Base-by-base conservation (phyloP, 306 rosid genomes). In the Quercus glauca region DNA sequence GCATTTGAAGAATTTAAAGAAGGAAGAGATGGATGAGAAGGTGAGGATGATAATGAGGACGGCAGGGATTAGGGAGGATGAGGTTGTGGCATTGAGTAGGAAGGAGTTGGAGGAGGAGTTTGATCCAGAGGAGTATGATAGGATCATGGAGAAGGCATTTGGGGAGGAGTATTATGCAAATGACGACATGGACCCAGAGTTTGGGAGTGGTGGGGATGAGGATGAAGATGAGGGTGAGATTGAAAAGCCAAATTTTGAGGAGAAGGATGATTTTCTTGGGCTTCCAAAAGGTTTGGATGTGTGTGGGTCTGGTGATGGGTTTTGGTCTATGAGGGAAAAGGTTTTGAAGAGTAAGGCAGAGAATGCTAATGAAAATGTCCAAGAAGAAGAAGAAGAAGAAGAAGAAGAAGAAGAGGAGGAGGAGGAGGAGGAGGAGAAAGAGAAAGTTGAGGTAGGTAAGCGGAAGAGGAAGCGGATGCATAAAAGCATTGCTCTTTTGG, bases 231-330 rank as follows among this genome's bases (percentile, higher is more conserved):
- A 51, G 71, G 88, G 76, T 75, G 91, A 88, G 73, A 73, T 82
- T 71, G 90, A 89, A 83, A 95, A 93, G 80, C 99, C 98, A 0
- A 90, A 90, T 88, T 95, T 95, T 80, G 96, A 87, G 57, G 80
- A 84, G 78, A 98, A 95, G 85, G 98, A 95, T 75, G 96, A 89
- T 83, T 79, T 91, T 79, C 96, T 95, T 79, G 97, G 96, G 70
- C 89, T 95, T 81, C 85, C 94, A 14, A 86, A 83, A 78, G 97
- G 85, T 68, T 95, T 96, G 97, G 93, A 90, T 59, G 75, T 49
- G n/a, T 60, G 59, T 58, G 93, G 79, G 57, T 81, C 91, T 19
- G 83, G 79, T 76, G 90, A 71, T 77, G 99, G 92, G 57, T 92
- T 94, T 88, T 75, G 75, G 78, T 88, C 95, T 76, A 92, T 91